Conservation (phyloP, 1,284 basidiomycete species). For the Chondrostereum purpureum region DNA sequence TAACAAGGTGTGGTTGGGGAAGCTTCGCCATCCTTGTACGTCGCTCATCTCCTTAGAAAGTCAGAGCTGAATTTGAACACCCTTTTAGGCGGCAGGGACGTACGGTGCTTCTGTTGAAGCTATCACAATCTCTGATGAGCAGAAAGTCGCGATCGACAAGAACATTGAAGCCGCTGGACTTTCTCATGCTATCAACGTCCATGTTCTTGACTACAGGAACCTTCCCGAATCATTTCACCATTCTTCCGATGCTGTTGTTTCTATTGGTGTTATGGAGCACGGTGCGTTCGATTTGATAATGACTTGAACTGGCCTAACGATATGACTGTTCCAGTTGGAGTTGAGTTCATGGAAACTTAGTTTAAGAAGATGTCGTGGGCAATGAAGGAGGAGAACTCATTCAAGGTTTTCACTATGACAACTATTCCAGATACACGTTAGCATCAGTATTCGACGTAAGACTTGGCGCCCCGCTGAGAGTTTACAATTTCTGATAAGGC, state of each 20-base stretch:
- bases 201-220: conserved; percentile 40
- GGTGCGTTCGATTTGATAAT: no score
- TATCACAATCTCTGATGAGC: conserved; percentile 40
- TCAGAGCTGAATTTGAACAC: no score
- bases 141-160: conserved; percentile 39
- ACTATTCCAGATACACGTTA: conserved; percentile 17
- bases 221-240: conserved; percentile 30
- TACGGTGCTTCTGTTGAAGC: conserved; percentile 40
- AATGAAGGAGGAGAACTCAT: conserved; percentile 16
- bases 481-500: no score
- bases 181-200: conserved; percentile 32
- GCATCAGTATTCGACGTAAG: conserved; percentile 15
- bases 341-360: conserved; percentile 32
- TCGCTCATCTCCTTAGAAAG: no score
- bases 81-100: conserved; percentile 22
- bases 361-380: conserved; percentile 30
- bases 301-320: no score
- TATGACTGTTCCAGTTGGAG: conserved; percentile 39
- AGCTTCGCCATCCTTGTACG: conserved; percentile 38
- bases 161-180: conserved; percentile 36
- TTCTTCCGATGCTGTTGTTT: conserved; percentile 38
- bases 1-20: conserved; percentile 39
- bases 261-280: conserved; percentile 36
- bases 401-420: conserved; percentile 18
- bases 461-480: no score